These are phyloP conservation scores for Bipolaris cookei DNA, from an alignment of 2,329 filamentous ascomycete genomes.

Conservation along the genomic window DNA sequence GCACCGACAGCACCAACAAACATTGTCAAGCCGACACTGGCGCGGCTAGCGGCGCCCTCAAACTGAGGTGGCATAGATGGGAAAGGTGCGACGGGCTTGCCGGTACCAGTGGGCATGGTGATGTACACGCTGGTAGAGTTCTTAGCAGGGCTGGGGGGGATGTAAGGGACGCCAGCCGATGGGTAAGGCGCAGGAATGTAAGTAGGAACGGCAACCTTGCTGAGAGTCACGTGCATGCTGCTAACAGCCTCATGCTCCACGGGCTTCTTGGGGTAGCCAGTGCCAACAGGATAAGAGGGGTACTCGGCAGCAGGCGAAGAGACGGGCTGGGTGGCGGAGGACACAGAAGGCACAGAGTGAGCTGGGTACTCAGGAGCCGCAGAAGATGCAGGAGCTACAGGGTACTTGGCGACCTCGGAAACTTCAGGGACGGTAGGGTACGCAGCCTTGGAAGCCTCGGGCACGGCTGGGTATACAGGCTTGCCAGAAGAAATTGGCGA, in stretches of 20 bases:
- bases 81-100: conserved; percentile 21
- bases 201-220: conserved; percentile 27
- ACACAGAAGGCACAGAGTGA: background rate
- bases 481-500: conserved; percentile 2
- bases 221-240: conserved; percentile 30
- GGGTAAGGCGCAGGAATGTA: conserved; percentile 21
- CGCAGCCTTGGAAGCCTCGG: conserved; percentile 3
- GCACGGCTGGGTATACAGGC: conserved; percentile 6
- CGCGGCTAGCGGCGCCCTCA: conserved; percentile 34
- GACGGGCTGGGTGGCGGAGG: background rate
- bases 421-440: background rate
- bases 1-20: conserved; percentile 28
- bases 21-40: conserved; percentile 29
- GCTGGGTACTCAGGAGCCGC: conserved; percentile 10
- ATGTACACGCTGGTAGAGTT: conserved; percentile 20
- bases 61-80: conserved; percentile 25
- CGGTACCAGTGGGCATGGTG: conserved; percentile 22
- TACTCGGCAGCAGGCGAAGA: background rate
- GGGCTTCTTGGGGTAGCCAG: conserved; percentile 25
- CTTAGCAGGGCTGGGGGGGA: conserved; percentile 9
- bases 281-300: conserved; percentile 4
- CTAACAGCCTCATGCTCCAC: conserved; percentile 9
- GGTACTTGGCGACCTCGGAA: conserved; percentile 5
- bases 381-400: background rate
- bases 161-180: conserved; percentile 15